phyloP scores from a whole-genome alignment of 148 eudicot genomes.

The Hydrangea macrophylla region DNA sequence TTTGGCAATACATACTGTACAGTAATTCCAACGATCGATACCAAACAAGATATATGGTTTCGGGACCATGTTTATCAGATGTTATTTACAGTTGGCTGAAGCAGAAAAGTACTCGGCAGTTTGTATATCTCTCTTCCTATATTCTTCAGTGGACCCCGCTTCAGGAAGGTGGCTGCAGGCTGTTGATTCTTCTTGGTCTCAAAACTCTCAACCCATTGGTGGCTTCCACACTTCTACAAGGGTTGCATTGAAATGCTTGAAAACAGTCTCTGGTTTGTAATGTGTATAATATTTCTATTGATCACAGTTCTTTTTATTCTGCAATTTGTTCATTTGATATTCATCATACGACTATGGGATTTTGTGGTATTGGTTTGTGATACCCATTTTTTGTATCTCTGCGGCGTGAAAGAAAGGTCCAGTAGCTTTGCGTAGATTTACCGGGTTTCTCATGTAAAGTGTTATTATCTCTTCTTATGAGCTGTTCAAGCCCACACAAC shows the following conservation, averaged over 20 bases:
- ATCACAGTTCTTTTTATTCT: background rate
- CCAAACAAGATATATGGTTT: background rate
- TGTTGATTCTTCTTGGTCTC: background rate
- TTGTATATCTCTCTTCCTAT: background rate
- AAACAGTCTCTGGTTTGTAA: background rate
- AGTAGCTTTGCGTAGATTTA: no score
- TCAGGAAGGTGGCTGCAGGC: background rate
- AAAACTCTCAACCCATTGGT: constrained; percentile 6
- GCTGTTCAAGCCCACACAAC: no score
- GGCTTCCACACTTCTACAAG: background rate
- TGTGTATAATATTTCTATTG: constrained; percentile 10
- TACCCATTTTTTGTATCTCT: constrained; percentile 4
- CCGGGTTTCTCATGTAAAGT: no score
- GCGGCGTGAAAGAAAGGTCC: background rate
- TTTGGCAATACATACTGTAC: constrained; percentile 17
- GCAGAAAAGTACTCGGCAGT: constrained; percentile 1
- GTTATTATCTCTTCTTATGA: no score
- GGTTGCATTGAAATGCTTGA: background rate
- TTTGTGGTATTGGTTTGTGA: background rate
- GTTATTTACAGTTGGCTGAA: constrained; percentile 1
- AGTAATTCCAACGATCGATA: background rate
- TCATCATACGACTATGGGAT: background rate
- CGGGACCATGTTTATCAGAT: background rate
- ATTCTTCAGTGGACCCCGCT: background rate
- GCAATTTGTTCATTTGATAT: background rate